Conservation (phyloP, 768 basidiomycete genomes). For the Coprinopsis marcescibilis region DNA sequence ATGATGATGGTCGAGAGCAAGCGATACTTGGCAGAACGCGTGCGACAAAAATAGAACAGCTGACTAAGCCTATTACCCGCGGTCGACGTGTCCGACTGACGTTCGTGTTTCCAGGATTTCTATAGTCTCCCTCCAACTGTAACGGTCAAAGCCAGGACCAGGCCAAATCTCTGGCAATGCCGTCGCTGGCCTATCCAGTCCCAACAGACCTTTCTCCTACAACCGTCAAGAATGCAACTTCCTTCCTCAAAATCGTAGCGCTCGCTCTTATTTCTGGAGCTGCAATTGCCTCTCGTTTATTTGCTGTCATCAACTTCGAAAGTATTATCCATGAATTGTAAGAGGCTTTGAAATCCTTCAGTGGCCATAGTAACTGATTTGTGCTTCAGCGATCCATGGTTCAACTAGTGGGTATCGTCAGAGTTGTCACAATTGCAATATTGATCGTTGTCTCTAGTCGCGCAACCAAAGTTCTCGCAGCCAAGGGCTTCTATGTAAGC, state of each 20-base stretch:
- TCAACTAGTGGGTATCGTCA: slow-evolving; percentile 82
- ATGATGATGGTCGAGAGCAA: too few relatives aligned
- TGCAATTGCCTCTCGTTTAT: slow-evolving; percentile 92
- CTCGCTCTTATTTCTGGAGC: slow-evolving; percentile 89
- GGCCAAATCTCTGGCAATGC: slow-evolving; percentile 44
- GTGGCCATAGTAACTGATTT: slow-evolving; percentile 12
- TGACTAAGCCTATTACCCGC: slow-evolving; percentile 1
- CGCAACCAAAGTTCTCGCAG: slow-evolving; percentile 85
- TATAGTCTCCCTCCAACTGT: background rate
- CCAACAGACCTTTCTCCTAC: slow-evolving; percentile 63
- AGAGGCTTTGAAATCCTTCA: slow-evolving; percentile 26
- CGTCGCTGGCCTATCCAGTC: slow-evolving; percentile 61
- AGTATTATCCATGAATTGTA: slow-evolving; percentile 99
- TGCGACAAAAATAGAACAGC: background rate
- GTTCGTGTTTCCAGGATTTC: slow-evolving; percentile 4
- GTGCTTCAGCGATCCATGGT: slow-evolving; percentile 85
- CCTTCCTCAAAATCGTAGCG: slow-evolving; percentile 85
- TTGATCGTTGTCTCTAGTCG: slow-evolving; percentile 48
- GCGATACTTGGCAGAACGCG: background rate
- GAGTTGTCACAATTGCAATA: slow-evolving; percentile 13
- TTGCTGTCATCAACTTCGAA: slow-evolving; percentile 97
- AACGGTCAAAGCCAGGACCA: background rate
- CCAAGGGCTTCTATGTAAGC: slow-evolving; percentile 92
- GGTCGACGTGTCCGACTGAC: slow-evolving; percentile 4
- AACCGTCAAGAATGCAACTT: slow-evolving; percentile 82